Conservation (phyloP, 306 rosid genomes). For the Vigna mungo region DNA sequence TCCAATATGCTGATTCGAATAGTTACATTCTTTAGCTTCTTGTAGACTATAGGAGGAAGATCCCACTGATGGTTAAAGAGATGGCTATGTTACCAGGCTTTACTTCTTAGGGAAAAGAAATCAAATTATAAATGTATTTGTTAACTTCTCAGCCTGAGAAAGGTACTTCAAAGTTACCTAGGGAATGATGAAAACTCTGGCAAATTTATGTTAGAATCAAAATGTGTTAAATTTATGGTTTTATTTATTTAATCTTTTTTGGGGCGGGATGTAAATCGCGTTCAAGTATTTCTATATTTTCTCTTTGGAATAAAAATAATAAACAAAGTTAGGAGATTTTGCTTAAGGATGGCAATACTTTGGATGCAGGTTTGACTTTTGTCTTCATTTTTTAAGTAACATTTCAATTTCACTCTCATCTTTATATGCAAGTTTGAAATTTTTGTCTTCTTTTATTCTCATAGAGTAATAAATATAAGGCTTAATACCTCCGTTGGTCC, state of each 20-base stretch:
- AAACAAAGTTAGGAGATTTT: too few species aligned
- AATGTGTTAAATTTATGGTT: conserved; percentile 1
- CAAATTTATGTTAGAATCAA: conserved; percentile 21
- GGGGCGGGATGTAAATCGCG: too few species aligned
- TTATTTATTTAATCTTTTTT: not conserved
- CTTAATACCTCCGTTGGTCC: too few species aligned
- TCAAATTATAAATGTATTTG: conserved; percentile 3
- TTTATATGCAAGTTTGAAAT: too few species aligned
- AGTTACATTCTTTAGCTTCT: conserved; percentile 32
- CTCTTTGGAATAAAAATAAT: too few species aligned
- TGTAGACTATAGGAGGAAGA: conserved; percentile 43
- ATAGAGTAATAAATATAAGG: too few species aligned
- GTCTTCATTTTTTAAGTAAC: too few species aligned
- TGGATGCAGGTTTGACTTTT: too few species aligned
- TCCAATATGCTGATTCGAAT: conserved; percentile 39
- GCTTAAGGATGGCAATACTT: too few species aligned
- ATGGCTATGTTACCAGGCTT: conserved; percentile 32
- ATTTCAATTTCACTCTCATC: too few species aligned
- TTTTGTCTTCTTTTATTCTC: too few species aligned
- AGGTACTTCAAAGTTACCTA: conserved; percentile 28
- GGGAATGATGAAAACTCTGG: conserved; percentile 33
- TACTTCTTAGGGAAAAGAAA: conserved; percentile 12
- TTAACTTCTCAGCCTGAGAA: conserved; percentile 8
- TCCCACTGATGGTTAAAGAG: conserved; percentile 34
- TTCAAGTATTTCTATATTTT: too few species aligned